A percentile compares a stretch with the other conserved stretches of the same genome.
These are phyloP conservation scores for Phytophthora megakarya DNA, from an alignment of 352 stramenopile genomes.

Conservation along the genomic window DNA sequence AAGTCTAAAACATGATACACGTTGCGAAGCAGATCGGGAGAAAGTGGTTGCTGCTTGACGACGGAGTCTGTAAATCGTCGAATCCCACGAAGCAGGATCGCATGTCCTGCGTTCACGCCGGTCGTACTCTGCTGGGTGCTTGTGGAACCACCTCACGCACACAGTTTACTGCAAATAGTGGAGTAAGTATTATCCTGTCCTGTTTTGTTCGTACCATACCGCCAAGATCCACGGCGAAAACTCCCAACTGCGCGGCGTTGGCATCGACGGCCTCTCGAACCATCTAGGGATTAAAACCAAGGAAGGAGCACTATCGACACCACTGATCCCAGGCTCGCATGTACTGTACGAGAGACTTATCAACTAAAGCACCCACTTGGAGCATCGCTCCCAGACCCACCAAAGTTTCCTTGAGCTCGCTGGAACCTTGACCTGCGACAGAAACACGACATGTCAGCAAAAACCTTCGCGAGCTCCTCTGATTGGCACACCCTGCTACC, in stretches of 20 bases:
- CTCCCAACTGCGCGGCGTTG: constrained; percentile 3
- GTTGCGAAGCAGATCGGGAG: background rate
- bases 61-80: constrained; percentile 13
- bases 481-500: constrained; percentile 30
- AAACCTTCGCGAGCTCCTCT: background rate
- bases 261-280: background rate
- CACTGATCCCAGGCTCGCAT: constrained; percentile 11
- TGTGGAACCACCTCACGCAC: constrained; percentile 23
- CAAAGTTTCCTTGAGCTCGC: constrained; percentile 14
- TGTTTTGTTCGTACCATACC: constrained; percentile 12
- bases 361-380: constrained; percentile 10
- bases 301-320: constrained; percentile 8
- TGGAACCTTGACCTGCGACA: constrained; percentile 21
- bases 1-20: background rate
- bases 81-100: constrained; percentile 17
- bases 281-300: background rate
- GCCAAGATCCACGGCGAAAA: constrained; percentile 26
- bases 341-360: background rate
- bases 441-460: constrained; percentile 14
- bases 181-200: constrained; percentile 15
- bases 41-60: constrained; percentile 13
- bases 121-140: constrained; percentile 5
- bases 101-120: constrained; percentile 20
- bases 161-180: constrained; percentile 21
- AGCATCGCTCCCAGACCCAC: constrained; percentile 20